These are phyloP conservation scores for Marasmius sp. DNA, from an alignment of 1,284 basidiomycete genomes.

Conservation along the genomic window DNA sequence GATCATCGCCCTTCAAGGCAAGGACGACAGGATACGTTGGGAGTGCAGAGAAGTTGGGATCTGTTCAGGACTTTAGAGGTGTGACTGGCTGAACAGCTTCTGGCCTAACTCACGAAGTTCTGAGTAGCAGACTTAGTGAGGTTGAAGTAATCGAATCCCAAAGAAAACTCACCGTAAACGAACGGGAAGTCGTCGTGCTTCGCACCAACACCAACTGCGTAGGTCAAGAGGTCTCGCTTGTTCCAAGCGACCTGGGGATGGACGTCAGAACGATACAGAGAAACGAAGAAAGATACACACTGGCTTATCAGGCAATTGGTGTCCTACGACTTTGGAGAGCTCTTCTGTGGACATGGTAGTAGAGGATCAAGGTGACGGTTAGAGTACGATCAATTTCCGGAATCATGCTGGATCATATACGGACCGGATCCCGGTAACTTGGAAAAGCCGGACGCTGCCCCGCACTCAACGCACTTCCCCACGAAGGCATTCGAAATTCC, in stretches of 20 bases:
- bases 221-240: constrained; percentile 65
- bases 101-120: constrained; percentile 39
- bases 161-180: constrained; percentile 54
- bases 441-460: too few relatives aligned
- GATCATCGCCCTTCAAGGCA: constrained; percentile 57
- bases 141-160: not conserved
- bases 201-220: constrained; percentile 72
- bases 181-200: constrained; percentile 61
- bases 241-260: constrained; percentile 65
- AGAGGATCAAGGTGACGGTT: not conserved
- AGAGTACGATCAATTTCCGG: not conserved
- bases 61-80: constrained; percentile 17
- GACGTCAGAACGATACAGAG: not conserved
- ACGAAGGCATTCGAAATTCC: too few relatives aligned
- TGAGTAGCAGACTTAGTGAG: constrained; percentile 15
- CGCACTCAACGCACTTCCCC: too few relatives aligned
- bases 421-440: too few relatives aligned
- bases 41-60: constrained; percentile 13
- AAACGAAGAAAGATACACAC: constrained; percentile 29
- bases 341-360: constrained; percentile 36
- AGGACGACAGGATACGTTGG: constrained; percentile 40
- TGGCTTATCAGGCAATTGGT: constrained; percentile 41
- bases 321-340: constrained; percentile 52
- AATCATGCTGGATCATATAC: not conserved
- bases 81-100: not conserved